Percentiles rank a stretch among this genome's conserved stretches.
Evolutionary conservation across 2,329 filamentous ascomycete genomes (phyloP).

Genomic region (Cryphonectria nitschkei): DNA sequence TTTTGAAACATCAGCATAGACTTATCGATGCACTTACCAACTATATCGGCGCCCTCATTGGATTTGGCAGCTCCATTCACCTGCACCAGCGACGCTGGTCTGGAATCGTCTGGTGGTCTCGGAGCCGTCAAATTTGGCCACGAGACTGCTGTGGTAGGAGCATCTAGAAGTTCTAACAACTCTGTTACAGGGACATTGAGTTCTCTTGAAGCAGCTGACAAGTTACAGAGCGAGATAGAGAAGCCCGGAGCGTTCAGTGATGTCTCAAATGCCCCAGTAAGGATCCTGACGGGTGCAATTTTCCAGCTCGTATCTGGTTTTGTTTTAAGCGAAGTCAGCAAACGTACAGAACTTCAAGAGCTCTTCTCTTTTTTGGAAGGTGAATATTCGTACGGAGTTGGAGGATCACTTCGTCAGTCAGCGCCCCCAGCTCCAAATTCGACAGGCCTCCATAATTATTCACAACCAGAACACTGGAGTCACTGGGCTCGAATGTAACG

Average conservation of each 20-base stretch:
- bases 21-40: not conserved
- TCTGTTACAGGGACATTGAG: constrained; percentile 36
- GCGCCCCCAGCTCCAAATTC: constrained; percentile 57
- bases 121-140: constrained; percentile 46
- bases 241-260: constrained; percentile 60
- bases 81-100: not conserved
- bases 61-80: constrained; percentile 2
- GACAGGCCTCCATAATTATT: constrained; percentile 63
- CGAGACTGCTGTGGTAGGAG: constrained; percentile 52
- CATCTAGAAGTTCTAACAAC: constrained; percentile 52
- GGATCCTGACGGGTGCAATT: constrained; percentile 51
- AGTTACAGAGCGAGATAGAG: constrained; percentile 57
- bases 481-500: constrained; percentile 46
- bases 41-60: constrained; percentile 15
- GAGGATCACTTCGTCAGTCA: constrained; percentile 54
- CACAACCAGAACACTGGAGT: constrained; percentile 55
- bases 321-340: not conserved
- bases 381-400: constrained; percentile 42
- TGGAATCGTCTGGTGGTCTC: not conserved
- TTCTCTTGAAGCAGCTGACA: constrained; percentile 42
- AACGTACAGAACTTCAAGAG: not conserved
- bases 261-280: constrained; percentile 53
- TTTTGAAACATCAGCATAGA: not conserved
- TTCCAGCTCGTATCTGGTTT: constrained; percentile 44
- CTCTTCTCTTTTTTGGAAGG: not conserved